These are phyloP conservation scores for Colletotrichum limetticola DNA, from an alignment of 2,329 filamentous ascomycete genomes.

Conservation along the genomic window DNA sequence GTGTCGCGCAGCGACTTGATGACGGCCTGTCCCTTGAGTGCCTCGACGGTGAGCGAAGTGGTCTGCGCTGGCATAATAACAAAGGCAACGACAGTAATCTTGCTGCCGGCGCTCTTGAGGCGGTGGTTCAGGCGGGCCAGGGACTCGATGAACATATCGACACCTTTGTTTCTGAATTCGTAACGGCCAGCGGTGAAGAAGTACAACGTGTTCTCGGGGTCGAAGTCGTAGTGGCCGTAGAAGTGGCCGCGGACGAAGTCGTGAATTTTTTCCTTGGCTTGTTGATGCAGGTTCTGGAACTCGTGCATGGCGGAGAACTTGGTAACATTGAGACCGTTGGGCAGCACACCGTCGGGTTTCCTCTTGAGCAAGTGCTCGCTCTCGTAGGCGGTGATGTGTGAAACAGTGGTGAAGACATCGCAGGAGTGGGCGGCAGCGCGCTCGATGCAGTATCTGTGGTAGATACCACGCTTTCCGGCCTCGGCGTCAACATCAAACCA, in stretches of 20 bases:
- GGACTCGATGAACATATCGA: slow-evolving; percentile 99
- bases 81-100: slow-evolving; percentile 95
- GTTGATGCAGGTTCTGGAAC: slow-evolving; percentile 97
- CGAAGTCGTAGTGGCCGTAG: slow-evolving; percentile 97
- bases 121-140: slow-evolving; percentile 93
- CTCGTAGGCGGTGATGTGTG: slow-evolving; percentile 98
- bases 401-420: slow-evolving; percentile 98
- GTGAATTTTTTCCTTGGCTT: slow-evolving; percentile 97
- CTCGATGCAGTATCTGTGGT: slow-evolving; percentile 98
- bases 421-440: slow-evolving; percentile 89
- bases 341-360: slow-evolving; percentile 95
- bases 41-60: slow-evolving; percentile 92
- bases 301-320: slow-evolving; percentile 99
- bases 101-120: slow-evolving; percentile 85
- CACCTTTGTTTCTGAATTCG: slow-evolving; percentile 98
- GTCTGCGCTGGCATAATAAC: slow-evolving; percentile 99
- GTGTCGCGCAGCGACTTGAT: slow-evolving; percentile 97
- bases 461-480: slow-evolving; percentile 97
- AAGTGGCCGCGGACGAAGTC: slow-evolving; percentile 99
- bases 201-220: slow-evolving; percentile 95
- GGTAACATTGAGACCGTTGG: slow-evolving; percentile 97
- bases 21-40: slow-evolving; percentile 94
- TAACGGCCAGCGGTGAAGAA: slow-evolving; percentile 98
- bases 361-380: slow-evolving; percentile 97
- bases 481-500: slow-evolving; percentile 97